Percentiles rank a stretch among this genome's conserved stretches.
Conservation (phyloP, 2,329 filamentous ascomycete species). For the Apiospora aurea region DNA sequence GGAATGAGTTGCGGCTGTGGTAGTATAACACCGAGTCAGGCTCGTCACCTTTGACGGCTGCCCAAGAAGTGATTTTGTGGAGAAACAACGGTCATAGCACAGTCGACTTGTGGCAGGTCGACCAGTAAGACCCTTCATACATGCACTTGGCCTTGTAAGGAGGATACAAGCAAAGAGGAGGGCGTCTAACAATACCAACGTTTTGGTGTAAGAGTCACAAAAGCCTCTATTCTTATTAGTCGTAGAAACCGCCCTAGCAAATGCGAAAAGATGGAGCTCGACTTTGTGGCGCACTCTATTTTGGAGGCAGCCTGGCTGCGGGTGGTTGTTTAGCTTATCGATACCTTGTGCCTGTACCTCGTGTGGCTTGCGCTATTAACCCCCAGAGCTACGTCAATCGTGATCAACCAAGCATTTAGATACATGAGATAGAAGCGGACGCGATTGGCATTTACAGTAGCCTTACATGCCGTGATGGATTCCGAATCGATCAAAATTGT, state of each 20-base stretch:
- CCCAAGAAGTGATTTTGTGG: slow-evolving; percentile 20
- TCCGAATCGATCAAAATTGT: slow-evolving; percentile 58
- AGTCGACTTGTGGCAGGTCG: slow-evolving; percentile 34
- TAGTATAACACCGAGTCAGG: slow-evolving; percentile 28
- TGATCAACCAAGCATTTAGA: background rate
- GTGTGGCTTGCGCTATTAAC: slow-evolving; percentile 4
- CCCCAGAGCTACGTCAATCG: slow-evolving; percentile 24
- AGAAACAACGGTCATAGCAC: background rate
- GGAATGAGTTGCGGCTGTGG: background rate
- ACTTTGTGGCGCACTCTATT: background rate
- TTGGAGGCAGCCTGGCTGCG: background rate
- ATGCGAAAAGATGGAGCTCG: slow-evolving; percentile 14
- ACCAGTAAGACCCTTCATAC: slow-evolving; percentile 36
- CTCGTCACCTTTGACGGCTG: slow-evolving; percentile 11
- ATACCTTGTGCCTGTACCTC: background rate
- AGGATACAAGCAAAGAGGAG: background rate
- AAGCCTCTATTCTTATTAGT: slow-evolving; percentile 8
- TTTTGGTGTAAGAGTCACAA: slow-evolving; percentile 12
- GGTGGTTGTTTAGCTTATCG: slow-evolving; percentile 5
- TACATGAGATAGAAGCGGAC: too few species aligned
- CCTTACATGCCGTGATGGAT: slow-evolving; percentile 49
- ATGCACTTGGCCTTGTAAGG: slow-evolving; percentile 23
- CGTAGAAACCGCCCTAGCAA: background rate
- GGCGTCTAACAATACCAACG: background rate
- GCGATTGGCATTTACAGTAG: background rate